phyloP scores from a whole-genome alignment of 345 rosid species.

The Pugionium cornutum region DNA sequence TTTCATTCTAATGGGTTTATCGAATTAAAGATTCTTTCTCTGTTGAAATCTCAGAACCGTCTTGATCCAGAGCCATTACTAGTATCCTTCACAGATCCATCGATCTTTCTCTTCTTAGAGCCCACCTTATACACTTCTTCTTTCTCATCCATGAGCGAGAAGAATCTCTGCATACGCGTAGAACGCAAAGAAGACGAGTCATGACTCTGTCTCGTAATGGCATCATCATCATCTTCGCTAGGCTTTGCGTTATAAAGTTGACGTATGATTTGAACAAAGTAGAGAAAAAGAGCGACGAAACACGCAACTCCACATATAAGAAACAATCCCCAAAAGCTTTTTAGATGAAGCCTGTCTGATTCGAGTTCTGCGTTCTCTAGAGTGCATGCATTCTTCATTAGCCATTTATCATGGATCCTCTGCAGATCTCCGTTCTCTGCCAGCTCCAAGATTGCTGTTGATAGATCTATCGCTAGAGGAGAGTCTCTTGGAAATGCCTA shows the following conservation, averaged over 20 bases:
- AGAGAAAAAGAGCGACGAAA: conserved; percentile 60
- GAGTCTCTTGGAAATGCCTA: conserved; percentile 96
- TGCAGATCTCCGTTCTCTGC: conserved; percentile 93
- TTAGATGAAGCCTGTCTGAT: conserved; percentile 69
- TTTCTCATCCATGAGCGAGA: conserved; percentile 82
- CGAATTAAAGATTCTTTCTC: conserved; percentile 30
- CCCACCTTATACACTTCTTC: conserved; percentile 46
- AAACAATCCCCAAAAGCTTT: conserved; percentile 88
- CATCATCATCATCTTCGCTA: conserved; percentile 42
- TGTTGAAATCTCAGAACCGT: conserved; percentile 25
- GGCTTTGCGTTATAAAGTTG: conserved; percentile 37
- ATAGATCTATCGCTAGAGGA: conserved; percentile 77
- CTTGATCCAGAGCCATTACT: conserved; percentile 17
- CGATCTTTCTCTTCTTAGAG: conserved; percentile 60
- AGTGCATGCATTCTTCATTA: conserved; percentile 63
- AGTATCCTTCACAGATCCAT: conserved; percentile 41
- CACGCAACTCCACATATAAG: conserved; percentile 81
- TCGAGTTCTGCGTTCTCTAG: conserved; percentile 65
- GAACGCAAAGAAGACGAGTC: conserved; percentile 39
- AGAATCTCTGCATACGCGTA: conserved; percentile 52
- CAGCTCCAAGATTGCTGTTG: conserved; percentile 76
- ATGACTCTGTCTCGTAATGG: conserved; percentile 34
- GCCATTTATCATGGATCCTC: conserved; percentile 96
- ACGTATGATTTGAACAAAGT: conserved; percentile 58
- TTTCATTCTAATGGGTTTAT: conserved; percentile 34